Conservation (phyloP, 768 basidiomycete genomes). For the Tephrocybe sp. region DNA sequence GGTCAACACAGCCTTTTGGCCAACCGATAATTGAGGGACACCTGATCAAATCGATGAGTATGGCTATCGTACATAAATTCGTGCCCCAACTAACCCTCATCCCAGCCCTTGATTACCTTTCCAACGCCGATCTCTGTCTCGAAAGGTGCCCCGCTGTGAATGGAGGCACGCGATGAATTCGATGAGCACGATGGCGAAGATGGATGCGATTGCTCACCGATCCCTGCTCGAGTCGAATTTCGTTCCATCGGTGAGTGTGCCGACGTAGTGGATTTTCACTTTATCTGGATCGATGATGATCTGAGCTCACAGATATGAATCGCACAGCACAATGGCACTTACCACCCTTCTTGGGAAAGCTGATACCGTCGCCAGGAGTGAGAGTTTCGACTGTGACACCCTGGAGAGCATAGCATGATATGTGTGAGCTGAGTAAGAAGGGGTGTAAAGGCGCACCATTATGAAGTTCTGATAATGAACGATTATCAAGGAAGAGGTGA, state of each 20-base stretch:
- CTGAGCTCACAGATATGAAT: constrained; percentile 5
- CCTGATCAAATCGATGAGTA: constrained; percentile 42
- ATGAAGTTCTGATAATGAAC: constrained; percentile 22
- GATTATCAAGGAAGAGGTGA: constrained; percentile 37
- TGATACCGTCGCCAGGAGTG: constrained; percentile 58
- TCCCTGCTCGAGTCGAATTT: constrained; percentile 78
- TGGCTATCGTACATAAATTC: not conserved
- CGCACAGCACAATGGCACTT: constrained; percentile 26
- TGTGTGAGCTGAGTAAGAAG: constrained; percentile 16
- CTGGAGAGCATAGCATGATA: constrained; percentile 32
- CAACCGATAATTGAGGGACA: constrained; percentile 74
- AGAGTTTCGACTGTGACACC: constrained; percentile 69
- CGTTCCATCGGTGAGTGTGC: constrained; percentile 61
- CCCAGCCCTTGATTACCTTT: constrained; percentile 89
- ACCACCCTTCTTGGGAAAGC: constrained; percentile 74
- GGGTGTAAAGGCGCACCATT: constrained; percentile 33
- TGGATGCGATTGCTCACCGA: constrained; percentile 47
- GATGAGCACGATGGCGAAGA: not conserved
- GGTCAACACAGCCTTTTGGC: constrained; percentile 67
- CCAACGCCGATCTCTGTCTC: constrained; percentile 73
- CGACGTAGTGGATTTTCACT: constrained; percentile 80
- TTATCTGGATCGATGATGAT: constrained; percentile 46
- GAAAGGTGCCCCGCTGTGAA: constrained; percentile 56
- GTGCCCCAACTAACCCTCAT: constrained; percentile 61
- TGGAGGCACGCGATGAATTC: constrained; percentile 11